Evolutionary conservation across 805 yeast genomes (phyloP).

Genomic region (Spathaspora hagerdaliae): DNA sequence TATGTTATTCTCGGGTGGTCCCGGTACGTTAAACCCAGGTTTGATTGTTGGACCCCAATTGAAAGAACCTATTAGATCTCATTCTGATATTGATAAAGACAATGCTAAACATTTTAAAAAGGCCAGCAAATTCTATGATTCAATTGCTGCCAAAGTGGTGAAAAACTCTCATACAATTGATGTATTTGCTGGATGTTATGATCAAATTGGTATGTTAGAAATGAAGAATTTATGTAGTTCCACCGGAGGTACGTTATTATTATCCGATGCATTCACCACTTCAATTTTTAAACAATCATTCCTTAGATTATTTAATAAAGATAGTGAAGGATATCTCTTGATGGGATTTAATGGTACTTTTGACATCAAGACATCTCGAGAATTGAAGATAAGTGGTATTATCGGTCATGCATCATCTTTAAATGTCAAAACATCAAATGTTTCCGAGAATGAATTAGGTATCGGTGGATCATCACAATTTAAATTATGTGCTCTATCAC

Average conservation of each 20-base stretch:
- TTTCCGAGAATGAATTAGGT: constrained; percentile 91
- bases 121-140: constrained; percentile 78
- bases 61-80: constrained; percentile 96
- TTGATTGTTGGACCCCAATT: constrained; percentile 86
- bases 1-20: constrained; percentile 90
- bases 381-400: constrained; percentile 85
- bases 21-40: constrained; percentile 94
- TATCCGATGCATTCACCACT: constrained; percentile 91
- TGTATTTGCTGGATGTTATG: constrained; percentile 92
- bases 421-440: constrained; percentile 63
- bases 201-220: constrained; percentile 92
- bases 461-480: constrained; percentile 89
- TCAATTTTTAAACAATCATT: constrained; percentile 91
- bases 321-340: constrained; percentile 77
- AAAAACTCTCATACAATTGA: constrained; percentile 81
- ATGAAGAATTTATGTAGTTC: constrained; percentile 82
- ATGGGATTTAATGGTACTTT: constrained; percentile 89
- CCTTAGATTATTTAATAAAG: constrained; percentile 81
- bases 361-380: constrained; percentile 82
- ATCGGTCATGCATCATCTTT: constrained; percentile 89
- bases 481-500: constrained; percentile 80
- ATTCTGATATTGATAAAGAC: constrained; percentile 92
- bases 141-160: constrained; percentile 62
- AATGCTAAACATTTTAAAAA: constrained; percentile 80
- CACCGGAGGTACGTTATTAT: constrained; percentile 86